A percentile compares a stretch with the other conserved stretches of the same genome.
Conservation (phyloP, 2,329 filamentous ascomycete genomes). For the Orbilia quercus region DNA sequence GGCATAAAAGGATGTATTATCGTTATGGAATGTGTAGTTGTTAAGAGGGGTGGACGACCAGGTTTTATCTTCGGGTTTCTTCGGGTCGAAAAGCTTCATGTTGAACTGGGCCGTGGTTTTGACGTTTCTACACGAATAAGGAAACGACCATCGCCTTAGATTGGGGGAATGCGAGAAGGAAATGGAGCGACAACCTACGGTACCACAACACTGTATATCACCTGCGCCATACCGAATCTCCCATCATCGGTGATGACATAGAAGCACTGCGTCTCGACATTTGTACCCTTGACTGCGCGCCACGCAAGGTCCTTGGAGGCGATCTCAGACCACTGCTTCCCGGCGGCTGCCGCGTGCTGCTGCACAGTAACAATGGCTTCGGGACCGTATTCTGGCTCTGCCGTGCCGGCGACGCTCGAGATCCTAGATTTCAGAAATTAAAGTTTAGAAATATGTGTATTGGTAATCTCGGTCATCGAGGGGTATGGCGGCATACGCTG, state of each 20-base stretch:
- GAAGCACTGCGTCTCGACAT: constrained; percentile 94
- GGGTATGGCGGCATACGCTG: constrained; percentile 28
- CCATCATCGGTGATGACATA: constrained; percentile 86
- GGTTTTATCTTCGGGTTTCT: constrained; percentile 73
- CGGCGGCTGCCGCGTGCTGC: constrained; percentile 71
- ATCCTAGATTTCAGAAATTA: constrained; percentile 65
- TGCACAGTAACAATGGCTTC: constrained; percentile 86
- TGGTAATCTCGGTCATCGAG: background rate
- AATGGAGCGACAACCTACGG: constrained; percentile 19
- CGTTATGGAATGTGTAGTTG: constrained; percentile 85
- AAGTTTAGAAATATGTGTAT: constrained; percentile 2
- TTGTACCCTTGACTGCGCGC: constrained; percentile 77
- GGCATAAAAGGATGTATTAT: constrained; percentile 84
- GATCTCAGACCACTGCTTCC: constrained; percentile 74
- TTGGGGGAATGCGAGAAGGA: background rate
- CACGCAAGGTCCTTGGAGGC: constrained; percentile 83
- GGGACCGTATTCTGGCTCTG: constrained; percentile 94
- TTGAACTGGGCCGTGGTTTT: constrained; percentile 94
- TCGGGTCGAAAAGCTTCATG: constrained; percentile 84
- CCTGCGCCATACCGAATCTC: constrained; percentile 80
- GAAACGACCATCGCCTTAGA: background rate
- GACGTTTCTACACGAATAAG: constrained; percentile 74
- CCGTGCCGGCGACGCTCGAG: constrained; percentile 88
- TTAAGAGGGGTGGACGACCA: constrained; percentile 85
- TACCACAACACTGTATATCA: constrained; percentile 97